phyloP scores from a whole-genome alignment of 495 filamentous ascomycete genomes.

The Glonium stellatum region DNA sequence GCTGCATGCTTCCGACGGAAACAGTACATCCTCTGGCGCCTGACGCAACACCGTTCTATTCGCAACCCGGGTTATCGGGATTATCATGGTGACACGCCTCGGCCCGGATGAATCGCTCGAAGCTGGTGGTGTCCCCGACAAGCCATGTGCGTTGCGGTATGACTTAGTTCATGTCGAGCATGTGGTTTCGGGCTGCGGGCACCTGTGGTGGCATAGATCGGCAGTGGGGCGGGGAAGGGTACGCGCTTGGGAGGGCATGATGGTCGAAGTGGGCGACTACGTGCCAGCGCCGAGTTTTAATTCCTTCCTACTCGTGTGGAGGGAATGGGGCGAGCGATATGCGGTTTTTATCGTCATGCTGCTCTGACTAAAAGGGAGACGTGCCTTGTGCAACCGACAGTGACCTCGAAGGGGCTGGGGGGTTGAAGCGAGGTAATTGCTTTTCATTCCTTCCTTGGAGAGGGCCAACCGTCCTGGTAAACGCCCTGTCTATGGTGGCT shows the following conservation, averaged over 20 bases:
- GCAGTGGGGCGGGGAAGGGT: conserved; percentile 3
- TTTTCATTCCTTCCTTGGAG: conserved; percentile 2
- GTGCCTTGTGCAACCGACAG: conserved; percentile 1
- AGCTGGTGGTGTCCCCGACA: conserved; percentile 11
- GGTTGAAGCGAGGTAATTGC: not conserved
- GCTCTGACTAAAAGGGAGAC: not conserved
- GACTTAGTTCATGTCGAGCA: conserved; percentile 9
- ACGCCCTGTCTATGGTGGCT: not conserved
- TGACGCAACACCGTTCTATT: conserved; percentile 22
- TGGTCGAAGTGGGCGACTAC: conserved; percentile 1
- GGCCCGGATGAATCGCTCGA: conserved; percentile 1
- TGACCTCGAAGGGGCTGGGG: not conserved
- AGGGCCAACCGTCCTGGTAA: not conserved
- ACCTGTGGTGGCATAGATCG: conserved; percentile 2
- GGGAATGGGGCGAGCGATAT: not conserved
- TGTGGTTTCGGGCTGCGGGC: conserved; percentile 9
- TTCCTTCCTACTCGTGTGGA: not conserved
- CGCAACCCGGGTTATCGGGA: conserved; percentile 25
- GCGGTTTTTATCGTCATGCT: not conserved
- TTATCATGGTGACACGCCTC: conserved; percentile 17
- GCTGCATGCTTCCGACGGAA: conserved; percentile 6
- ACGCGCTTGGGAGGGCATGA: not conserved
- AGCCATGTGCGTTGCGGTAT: conserved; percentile 25
- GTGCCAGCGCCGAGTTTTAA: conserved; percentile 1
- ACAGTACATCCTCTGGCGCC: conserved; percentile 20